A percentile compares a stretch with the other conserved stretches of the same genome.
Evolutionary conservation across 306 rosid genomes (phyloP).

Genomic region (Astragalus glycyphyllos): DNA sequence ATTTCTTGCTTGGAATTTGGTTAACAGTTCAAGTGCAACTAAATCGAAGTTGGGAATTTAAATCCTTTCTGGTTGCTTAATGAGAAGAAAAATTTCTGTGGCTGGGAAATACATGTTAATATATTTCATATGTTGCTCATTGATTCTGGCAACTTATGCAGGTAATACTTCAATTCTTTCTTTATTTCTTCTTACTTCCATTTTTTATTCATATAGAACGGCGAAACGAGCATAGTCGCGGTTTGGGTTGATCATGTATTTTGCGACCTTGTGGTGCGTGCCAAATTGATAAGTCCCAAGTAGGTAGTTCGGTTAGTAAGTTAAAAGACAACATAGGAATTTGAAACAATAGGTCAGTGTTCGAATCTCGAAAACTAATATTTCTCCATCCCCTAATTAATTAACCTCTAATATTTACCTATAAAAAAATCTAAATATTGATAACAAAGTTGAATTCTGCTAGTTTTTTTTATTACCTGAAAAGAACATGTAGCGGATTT

Average conservation of each 20-base stretch:
- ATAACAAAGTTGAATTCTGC: not conserved
- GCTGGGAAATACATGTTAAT: constrained; percentile 6
- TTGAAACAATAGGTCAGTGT: too few species aligned
- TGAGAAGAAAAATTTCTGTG: constrained; percentile 9
- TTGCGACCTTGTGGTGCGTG: constrained; percentile 24
- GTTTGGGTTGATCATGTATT: constrained; percentile 25
- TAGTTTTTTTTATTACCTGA: constrained; percentile 11
- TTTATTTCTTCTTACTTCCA: constrained; percentile 10
- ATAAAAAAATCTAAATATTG: not conserved
- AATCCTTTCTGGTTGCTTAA: constrained; percentile 31
- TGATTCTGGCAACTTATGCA: constrained; percentile 36
- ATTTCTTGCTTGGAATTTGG: constrained; percentile 39
- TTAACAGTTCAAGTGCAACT: constrained; percentile 28
- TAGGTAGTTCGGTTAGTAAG: too few species aligned
- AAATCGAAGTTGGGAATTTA: constrained; percentile 29
- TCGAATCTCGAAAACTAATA: too few species aligned
- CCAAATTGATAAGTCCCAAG: not conserved
- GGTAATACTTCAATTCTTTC: constrained; percentile 27
- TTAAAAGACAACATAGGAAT: too few species aligned
- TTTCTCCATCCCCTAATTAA: too few species aligned
- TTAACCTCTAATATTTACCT: too few species aligned
- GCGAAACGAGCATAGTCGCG: not conserved
- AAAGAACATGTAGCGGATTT: not conserved
- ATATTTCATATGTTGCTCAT: constrained; percentile 4
- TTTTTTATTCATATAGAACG: constrained; percentile 8